Evolutionary conservation across 176 grass and related monocot genomes (phyloP), one percentile per base, ranked within the genome.

Genomic region (Zoysia japonica): DNA sequence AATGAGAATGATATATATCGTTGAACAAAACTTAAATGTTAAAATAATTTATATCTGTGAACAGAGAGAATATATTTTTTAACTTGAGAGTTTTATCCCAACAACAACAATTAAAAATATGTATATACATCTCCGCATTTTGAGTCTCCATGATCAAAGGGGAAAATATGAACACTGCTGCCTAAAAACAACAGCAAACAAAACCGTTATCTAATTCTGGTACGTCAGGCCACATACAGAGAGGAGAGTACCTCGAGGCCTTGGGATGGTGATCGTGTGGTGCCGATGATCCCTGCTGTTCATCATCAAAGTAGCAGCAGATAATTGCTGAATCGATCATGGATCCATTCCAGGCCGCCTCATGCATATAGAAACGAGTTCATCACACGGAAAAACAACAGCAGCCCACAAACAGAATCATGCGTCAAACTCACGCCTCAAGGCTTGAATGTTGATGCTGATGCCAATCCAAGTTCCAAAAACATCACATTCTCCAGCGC

Each of bases 191-290:
- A 38, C 11, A 11, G 4, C 8, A 6, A 54, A 54, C 5, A 17
- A 12, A 54, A 54, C 14, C 1, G 14, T 6, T 17, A 16, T 3
- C 14, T 54, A 16, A 54, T 12, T 60, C n/a, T 47, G 40, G 8
- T 38, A 47, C 15, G 56, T 42, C 61, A 36, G 11, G 35, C 2
- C 10, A 0, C 56, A 5, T 51, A 37, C 2, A n/a, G 68, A 62
- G 36, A 42, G 56, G 45, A 42, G 56, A 42, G 79, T 57, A 81
- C 45, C 45, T 72, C 36, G 35, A 64, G 19, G 43, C 80, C 70
- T 28, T 75, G 37, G 71, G 71, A 83, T 67, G 50, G 39, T 28
- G 63, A 83, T 83, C 72, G n/a, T 39, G 71, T 75, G 81, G 81
- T 60, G 71, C 71, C 63, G 9, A 81, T 11, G 53, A 44, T 52